Conservation (phyloP, 371 early-diverging fungal genomes). For the Quaeritorhiza haematococci region DNA sequence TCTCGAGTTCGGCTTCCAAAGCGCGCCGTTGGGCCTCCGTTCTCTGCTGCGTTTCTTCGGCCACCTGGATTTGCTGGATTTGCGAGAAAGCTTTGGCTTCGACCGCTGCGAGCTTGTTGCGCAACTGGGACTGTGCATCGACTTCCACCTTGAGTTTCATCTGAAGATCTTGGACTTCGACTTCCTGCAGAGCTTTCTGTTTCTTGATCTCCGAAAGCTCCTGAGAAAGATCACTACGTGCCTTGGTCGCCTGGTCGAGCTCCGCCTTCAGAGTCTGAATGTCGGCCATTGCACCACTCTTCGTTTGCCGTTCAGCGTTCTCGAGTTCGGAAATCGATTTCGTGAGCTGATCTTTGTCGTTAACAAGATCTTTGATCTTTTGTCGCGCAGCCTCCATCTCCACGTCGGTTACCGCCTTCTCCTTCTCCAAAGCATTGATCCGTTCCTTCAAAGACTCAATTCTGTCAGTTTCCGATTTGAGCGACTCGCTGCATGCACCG, state of each 20-base stretch:
- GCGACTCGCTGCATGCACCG: not conserved
- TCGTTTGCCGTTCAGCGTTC: not conserved
- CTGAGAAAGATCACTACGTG: not conserved
- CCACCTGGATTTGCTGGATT: too few species aligned
- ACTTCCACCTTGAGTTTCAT: not conserved
- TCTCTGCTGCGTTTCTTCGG: slow-evolving; percentile 1
- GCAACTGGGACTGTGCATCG: not conserved
- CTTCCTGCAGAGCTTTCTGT: slow-evolving; percentile 1
- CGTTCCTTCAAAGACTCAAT: not conserved
- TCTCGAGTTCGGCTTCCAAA: too few species aligned
- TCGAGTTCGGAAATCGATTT: not conserved
- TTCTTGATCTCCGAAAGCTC: not conserved
- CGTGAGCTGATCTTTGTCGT: not conserved
- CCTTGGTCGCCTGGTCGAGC: not conserved
- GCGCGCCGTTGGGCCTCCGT: too few species aligned
- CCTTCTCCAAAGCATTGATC: slow-evolving; percentile 16
- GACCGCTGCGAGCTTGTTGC: not conserved
- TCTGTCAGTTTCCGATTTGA: slow-evolving; percentile 9
- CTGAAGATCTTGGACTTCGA: not conserved
- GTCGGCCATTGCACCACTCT: not conserved
- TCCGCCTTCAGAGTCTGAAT: not conserved
- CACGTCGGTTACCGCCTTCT: slow-evolving; percentile 18
- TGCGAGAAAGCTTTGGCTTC: too few species aligned
- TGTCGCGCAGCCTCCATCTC: slow-evolving; percentile 16
- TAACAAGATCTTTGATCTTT: slow-evolving; percentile 7